Conservation (phyloP, 352 stramenopile genomes). For the Aphanomyces cochlioides region DNA sequence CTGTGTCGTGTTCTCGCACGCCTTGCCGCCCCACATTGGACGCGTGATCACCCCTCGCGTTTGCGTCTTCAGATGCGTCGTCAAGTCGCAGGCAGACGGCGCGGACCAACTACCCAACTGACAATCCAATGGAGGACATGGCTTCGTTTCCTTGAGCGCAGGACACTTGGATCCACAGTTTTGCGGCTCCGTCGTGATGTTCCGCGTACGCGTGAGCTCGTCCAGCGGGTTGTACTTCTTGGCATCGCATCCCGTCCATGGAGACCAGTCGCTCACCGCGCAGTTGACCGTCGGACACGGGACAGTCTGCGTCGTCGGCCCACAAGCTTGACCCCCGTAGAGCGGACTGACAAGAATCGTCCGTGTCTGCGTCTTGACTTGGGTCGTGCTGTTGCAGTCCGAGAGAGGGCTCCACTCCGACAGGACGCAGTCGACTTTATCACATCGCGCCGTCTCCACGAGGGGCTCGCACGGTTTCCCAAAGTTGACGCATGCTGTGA, state of each 20-base stretch:
- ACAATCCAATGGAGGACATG: conserved; percentile 51
- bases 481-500: conserved; percentile 31
- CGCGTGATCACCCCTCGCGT: conserved; percentile 33
- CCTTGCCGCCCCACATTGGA: conserved; percentile 16
- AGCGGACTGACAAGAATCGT: conserved; percentile 34
- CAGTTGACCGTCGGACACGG: conserved; percentile 50
- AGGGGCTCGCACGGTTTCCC: conserved; percentile 35
- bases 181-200: conserved; percentile 33
- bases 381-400: conserved; percentile 40
- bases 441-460: conserved; percentile 37
- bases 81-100: conserved; percentile 43
- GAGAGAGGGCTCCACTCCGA: conserved; percentile 38
- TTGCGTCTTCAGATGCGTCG: conserved; percentile 44
- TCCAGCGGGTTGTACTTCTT: not conserved
- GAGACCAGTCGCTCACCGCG: conserved; percentile 40
- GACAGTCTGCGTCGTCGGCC: conserved; percentile 37
- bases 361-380: conserved; percentile 41
- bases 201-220: conserved; percentile 32
- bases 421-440: conserved; percentile 49
- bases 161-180: conserved; percentile 43
- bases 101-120: conserved; percentile 36
- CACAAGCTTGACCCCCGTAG: conserved; percentile 44
- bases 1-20: conserved; percentile 30
- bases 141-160: conserved; percentile 32
- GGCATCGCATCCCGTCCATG: conserved; percentile 43